Evolutionary conservation across 2,329 filamentous ascomycete species (phyloP), one percentile per base, ranked within the genome.

Genomic region (Lasiodiplodia theobromae): DNA sequence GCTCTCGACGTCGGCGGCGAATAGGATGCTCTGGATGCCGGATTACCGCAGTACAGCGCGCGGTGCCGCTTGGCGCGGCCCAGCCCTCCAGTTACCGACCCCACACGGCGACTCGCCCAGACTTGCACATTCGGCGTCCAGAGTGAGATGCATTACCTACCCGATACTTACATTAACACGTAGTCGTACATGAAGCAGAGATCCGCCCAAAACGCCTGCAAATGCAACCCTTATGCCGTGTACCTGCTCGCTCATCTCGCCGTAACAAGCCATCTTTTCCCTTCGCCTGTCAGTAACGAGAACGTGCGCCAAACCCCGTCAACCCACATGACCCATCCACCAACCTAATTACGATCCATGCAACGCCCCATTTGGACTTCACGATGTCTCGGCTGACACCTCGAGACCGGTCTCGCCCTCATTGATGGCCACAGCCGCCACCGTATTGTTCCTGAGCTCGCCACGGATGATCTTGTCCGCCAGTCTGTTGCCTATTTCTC

Each of bases 401-500:
- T 57, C 54, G 6, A 80, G 73, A 7, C 77, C 77, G 44, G 70
- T 72, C 1, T 69, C 70, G 44, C 76, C 88, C 14, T 87, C 86
- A 66, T 88, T 90, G 69, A 97, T 84, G 60, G 82, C 83, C 14
- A 97, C 91, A 69, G 85, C 86, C 4, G 92, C 95, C 2, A 82
- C 86, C 74, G 97, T 90, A 0, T 93, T 94, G 69, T 84, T 87
- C 79, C 89, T 91, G 69, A 98, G 81, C 79, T 93, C 84, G 23
- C 96, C 96, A 67, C 92, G 86, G 74, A 98, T 98, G 74, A 99
- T 96, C 82, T 91, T 92, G 76, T 97, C 94, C 0, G 96, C 96
- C 49, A 98, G 85, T 3, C 89, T 86, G 78, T 97, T 97, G 69
- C 92, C 91, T 72, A 99, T 93, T 80, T 97, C 89, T 75, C 91